Conservation (phyloP, 306 rosid genomes). For the Clitoria ternatea region DNA sequence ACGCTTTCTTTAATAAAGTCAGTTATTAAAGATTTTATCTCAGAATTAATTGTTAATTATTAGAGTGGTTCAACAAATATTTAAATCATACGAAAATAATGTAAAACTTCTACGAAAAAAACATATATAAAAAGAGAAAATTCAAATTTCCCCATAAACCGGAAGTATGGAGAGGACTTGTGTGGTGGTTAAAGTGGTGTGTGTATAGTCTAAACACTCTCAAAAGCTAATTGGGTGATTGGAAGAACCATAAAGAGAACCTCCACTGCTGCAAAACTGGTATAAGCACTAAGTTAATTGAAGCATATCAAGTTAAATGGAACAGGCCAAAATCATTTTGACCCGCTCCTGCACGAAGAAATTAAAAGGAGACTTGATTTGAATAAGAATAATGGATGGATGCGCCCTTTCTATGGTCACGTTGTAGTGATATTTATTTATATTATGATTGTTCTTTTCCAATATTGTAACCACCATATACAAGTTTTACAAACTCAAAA, state of each 20-base stretch:
- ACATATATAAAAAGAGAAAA: not conserved
- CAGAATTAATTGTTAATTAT: too few relatives aligned
- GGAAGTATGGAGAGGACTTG: not conserved
- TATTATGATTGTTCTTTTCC: slow-evolving; percentile 38
- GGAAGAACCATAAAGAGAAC: slow-evolving; percentile 13
- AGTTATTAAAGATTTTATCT: too few relatives aligned
- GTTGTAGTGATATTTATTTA: slow-evolving; percentile 20
- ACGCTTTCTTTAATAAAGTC: too few relatives aligned
- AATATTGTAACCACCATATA: slow-evolving; percentile 16
- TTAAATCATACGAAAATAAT: too few relatives aligned
- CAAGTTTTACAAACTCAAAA: slow-evolving; percentile 33
- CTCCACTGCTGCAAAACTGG: slow-evolving; percentile 26
- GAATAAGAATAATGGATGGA: slow-evolving; percentile 18
- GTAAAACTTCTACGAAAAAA: too few relatives aligned
- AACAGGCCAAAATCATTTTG: not conserved
- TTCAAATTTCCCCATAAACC: too few relatives aligned
- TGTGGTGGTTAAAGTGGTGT: slow-evolving; percentile 35
- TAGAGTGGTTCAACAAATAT: too few relatives aligned
- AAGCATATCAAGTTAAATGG: not conserved
- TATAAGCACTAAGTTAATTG: slow-evolving; percentile 20
- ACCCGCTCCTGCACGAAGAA: slow-evolving; percentile 8
- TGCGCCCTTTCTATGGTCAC: slow-evolving; percentile 23
- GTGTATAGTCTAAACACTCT: slow-evolving; percentile 27
- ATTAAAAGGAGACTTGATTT: slow-evolving; percentile 2
- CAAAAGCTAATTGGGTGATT: slow-evolving; percentile 31